A percentile compares a stretch with the other conserved stretches of the same genome.
phyloP scores from a whole-genome alignment of 805 yeast species.

The Hanseniaspora mollemarum region DNA sequence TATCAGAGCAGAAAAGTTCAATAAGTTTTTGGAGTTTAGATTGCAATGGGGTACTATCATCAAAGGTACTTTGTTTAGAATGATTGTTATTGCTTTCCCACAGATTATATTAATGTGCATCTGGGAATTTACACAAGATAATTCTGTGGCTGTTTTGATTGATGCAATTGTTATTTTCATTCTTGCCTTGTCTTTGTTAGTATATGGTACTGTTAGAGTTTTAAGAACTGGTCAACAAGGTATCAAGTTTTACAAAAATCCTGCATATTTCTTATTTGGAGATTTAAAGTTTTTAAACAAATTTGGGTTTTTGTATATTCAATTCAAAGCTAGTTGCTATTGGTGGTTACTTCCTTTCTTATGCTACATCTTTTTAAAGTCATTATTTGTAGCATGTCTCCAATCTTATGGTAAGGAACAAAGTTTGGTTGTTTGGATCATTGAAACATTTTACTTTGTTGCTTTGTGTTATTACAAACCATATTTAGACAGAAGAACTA shows the following conservation, averaged over 20 bases:
- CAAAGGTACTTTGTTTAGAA: constrained; percentile 80
- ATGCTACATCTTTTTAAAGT: constrained; percentile 55
- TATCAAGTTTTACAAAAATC: constrained; percentile 61
- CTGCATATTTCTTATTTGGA: constrained; percentile 84
- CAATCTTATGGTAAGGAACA: constrained; percentile 74
- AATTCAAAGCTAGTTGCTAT: constrained; percentile 75
- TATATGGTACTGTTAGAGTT: constrained; percentile 67
- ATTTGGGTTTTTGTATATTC: constrained; percentile 87
- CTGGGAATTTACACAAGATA: constrained; percentile 80
- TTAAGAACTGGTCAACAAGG: constrained; percentile 64
- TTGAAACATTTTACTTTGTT: constrained; percentile 62
- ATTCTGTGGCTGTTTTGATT: constrained; percentile 71
- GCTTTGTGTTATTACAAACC: constrained; percentile 66
- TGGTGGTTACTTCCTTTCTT: constrained; percentile 66
- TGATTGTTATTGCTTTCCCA: constrained; percentile 75
- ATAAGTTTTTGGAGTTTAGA: constrained; percentile 66
- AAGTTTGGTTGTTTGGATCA: constrained; percentile 60
- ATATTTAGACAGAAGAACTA: constrained; percentile 88
- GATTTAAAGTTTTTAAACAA: constrained; percentile 68
- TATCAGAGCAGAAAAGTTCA: constrained; percentile 39
- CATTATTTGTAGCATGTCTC: constrained; percentile 75
- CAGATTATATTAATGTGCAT: constrained; percentile 69
- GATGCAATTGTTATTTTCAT: constrained; percentile 63
- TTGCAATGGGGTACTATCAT: constrained; percentile 71
- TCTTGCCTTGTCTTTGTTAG: constrained; percentile 46